Evolutionary conservation across 129 eudicot genomes (phyloP), one percentile per base, ranked within the genome.

Genomic region (Centaurea solstitialis): DNA sequence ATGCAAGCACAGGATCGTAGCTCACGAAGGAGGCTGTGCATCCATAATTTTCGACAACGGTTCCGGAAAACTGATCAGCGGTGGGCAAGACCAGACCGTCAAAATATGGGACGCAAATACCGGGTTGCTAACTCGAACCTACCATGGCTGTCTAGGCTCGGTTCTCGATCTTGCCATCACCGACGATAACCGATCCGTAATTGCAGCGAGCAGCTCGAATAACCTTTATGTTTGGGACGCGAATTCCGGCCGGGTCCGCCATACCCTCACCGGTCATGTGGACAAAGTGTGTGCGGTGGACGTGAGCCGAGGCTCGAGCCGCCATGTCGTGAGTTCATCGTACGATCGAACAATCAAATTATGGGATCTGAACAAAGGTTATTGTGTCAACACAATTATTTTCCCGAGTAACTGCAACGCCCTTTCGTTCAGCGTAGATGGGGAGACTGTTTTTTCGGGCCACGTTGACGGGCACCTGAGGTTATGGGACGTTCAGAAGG

Each of bases 211-310:
- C 68, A 91, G 91, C 84, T 85, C 92, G 33, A 90, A 93, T 70
- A 90, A 82, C 53, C 70, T 90, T 53, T 88, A 82, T 43, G 90
- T 88, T 35, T 93, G 96, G 96, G 96, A 93, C 76, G 86, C 80
- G 43, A 75, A 70, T 75, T 81, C 93, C 0, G 96, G 93, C 18
- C 83, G 97, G 73, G 78, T 93, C 26, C 86, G 89, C 11, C 97
- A 93, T 67, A 88, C 95, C 10, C 93, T 93, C 12, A 93, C 93
- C 9, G 97, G 97, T 33, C 97, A 93, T 72, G 41, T 75, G 15
- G 97, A 90, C 68, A 93, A 90, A 84, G 96, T 93, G 10, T 88
- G 96, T 84, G 96, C 96, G 0, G 97, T 90, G 1, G 97, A 93
- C 50, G 89, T 82, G 15, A 90, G 90, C 88, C 82, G 82, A 80